Base-by-base conservation (phyloP, 78 protist species). In the Dictyostelium firmibasis region DNA sequence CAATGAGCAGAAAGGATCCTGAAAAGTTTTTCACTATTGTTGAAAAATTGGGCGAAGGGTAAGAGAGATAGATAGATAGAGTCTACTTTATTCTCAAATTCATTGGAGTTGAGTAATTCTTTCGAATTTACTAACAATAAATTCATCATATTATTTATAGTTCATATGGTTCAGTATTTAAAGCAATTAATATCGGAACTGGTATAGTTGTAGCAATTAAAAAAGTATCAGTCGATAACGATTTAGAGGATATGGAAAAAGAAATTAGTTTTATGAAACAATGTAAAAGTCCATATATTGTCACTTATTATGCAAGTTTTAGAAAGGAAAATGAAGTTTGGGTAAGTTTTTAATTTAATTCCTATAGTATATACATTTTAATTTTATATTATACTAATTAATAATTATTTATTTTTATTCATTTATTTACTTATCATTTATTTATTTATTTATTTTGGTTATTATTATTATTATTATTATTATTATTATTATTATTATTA, bases 231-330 rank as follows among this genome's bases (percentile, higher is more conserved):
- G 38, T 95, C 1, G 97, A 95, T 4, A 85, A 95, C 77, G 97
- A 95, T 67, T 77, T 96, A 27, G 97, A 86, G 7, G 97, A 96
- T 29, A 64, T 97, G 94, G 53, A 75, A 35, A 83, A 87, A 25
- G 99, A 98, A 74, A 96, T 97, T 11, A 35, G 36, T 38, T 92
- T 98, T 29, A 94, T 98, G 86, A 91, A 76, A 43, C 53, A 74
- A 50, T 92, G 98, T 84, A 84, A 85, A 35, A 72, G 91, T 41
- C 53, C 62, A 7, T 57, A 92, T 69, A 92, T 98, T 67, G 85
- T 96, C 18, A 86, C 86, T 13, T 94, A 97, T 74, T 69, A 70
- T 72, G 97, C 88, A 27, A 91, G 97, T 13, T 98, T 91, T 91
- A 60, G 89, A 11, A 64, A 78, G 36, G 97, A 93, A 35, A 79